A percentile compares a stretch with the other conserved stretches of the same genome.
Conservation (phyloP, 148 eudicot species). For the Mesembryanthemum crystallinum region DNA sequence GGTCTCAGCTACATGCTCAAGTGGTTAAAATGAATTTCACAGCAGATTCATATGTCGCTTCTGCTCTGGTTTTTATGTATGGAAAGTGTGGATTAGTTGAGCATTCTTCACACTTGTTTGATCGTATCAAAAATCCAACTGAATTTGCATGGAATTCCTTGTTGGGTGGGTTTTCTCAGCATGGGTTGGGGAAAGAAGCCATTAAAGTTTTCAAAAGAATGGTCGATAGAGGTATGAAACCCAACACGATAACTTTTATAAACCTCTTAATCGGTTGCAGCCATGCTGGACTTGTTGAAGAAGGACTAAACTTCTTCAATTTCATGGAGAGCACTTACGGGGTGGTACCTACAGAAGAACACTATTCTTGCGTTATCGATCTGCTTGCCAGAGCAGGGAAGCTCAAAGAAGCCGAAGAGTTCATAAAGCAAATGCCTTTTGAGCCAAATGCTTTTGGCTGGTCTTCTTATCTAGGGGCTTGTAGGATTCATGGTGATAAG, state of each 20-base stretch:
- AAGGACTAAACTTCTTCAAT: constrained; percentile 45
- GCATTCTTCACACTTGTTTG: constrained; percentile 29
- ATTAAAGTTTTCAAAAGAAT: constrained; percentile 29
- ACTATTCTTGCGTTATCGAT: constrained; percentile 54
- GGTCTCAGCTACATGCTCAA: constrained; percentile 46
- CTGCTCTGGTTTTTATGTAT: constrained; percentile 46
- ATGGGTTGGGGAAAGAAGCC: constrained; percentile 40
- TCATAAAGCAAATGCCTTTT: constrained; percentile 50
- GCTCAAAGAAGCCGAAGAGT: constrained; percentile 44
- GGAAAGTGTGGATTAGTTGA: constrained; percentile 52
- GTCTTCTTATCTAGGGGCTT: constrained; percentile 54
- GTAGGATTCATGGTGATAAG: constrained; percentile 37
- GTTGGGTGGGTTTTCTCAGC: constrained; percentile 42
- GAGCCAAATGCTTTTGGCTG: constrained; percentile 54
- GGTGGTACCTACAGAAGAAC: constrained; percentile 39
- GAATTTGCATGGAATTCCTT: constrained; percentile 40
- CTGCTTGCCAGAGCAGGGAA: constrained; percentile 53
- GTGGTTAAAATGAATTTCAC: constrained; percentile 31
- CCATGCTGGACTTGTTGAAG: constrained; percentile 47
- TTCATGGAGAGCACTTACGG: constrained; percentile 36
- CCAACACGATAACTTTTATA: constrained; percentile 43
- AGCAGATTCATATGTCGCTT: constrained; percentile 35
- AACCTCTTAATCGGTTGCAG: constrained; percentile 53
- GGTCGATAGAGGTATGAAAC: constrained; percentile 32
- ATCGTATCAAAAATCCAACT: constrained; percentile 24